Percentiles rank a stretch among this genome's conserved stretches.
phyloP scores from a whole-genome alignment of 352 stramenopile genomes.

The Phytophthora aleatoria region DNA sequence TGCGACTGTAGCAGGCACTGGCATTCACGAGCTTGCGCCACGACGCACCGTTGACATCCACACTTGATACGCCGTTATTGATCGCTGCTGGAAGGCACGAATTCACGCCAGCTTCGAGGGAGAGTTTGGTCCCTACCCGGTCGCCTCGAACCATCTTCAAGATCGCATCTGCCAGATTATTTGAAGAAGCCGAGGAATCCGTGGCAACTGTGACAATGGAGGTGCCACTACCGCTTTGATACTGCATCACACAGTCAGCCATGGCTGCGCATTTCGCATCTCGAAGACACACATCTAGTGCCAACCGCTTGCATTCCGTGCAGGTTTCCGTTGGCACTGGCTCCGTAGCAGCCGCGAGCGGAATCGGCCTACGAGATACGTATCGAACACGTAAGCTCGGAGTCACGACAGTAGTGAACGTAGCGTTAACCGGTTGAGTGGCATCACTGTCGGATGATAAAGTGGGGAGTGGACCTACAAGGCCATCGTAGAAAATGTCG shows the following conservation, averaged over 20 bases:
- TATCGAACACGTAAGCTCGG: constrained; percentile 42
- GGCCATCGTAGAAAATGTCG: constrained; percentile 51
- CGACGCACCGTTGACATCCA: constrained; percentile 34
- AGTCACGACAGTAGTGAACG: constrained; percentile 11
- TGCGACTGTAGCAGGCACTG: constrained; percentile 55
- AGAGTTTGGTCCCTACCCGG: constrained; percentile 30
- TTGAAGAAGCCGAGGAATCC: constrained; percentile 10
- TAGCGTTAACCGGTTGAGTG: constrained; percentile 5
- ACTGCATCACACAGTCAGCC: constrained; percentile 57
- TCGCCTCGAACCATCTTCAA: constrained; percentile 43
- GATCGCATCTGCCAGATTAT: constrained; percentile 39
- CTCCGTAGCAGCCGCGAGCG: constrained; percentile 15
- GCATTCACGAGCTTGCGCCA: constrained; percentile 60
- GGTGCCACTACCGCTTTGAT: constrained; percentile 2
- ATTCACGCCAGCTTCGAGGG: constrained; percentile 38
- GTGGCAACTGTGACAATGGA: constrained; percentile 17
- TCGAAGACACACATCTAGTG: constrained; percentile 55
- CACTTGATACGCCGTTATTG: constrained; percentile 13
- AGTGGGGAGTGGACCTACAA: constrained; percentile 51
- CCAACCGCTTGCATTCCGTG: constrained; percentile 42
- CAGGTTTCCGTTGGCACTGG: constrained; percentile 16
- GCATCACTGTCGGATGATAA: constrained; percentile 28
- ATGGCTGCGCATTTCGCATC: constrained; percentile 53
- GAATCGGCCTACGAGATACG: constrained; percentile 29
- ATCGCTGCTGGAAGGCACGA: constrained; percentile 32